Conservation (phyloP, 148 eudicot genomes). For the Vaccinium corymbosum region DNA sequence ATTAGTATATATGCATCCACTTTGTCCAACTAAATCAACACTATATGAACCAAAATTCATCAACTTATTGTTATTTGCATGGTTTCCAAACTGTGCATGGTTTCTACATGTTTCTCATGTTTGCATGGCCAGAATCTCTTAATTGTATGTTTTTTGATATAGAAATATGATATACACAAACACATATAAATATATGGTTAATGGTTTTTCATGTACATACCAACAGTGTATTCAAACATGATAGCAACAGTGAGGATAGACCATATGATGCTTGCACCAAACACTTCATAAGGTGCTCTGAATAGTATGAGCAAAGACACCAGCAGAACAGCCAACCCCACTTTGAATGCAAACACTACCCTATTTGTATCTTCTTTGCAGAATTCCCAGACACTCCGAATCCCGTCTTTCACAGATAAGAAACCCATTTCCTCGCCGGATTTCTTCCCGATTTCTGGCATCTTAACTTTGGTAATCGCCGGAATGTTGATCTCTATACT, state of each 20-base stretch:
- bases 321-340: slow-evolving; percentile 52
- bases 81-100: background rate
- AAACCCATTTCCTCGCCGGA: slow-evolving; percentile 3
- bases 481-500: slow-evolving; percentile 38
- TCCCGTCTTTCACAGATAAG: slow-evolving; percentile 23
- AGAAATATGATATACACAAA: background rate
- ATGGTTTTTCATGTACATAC: slow-evolving; percentile 29
- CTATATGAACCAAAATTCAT: background rate
- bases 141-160: background rate
- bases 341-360: slow-evolving; percentile 51
- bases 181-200: background rate
- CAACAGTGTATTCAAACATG: slow-evolving; percentile 70
- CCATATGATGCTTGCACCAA: slow-evolving; percentile 59
- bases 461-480: slow-evolving; percentile 23
- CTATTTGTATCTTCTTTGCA: slow-evolving; percentile 45
- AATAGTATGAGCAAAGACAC: slow-evolving; percentile 54
- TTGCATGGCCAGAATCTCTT: background rate
- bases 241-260: slow-evolving; percentile 62
- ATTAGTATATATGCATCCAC: background rate
- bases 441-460: slow-evolving; percentile 23
- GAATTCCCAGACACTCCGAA: slow-evolving; percentile 38
- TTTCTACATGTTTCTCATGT: background rate
- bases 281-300: slow-evolving; percentile 41
- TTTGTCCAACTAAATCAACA: background rate
- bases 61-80: background rate